Evolutionary conservation across 73 alveolate species (phyloP).

Genomic region (Uronychia setigera): DNA sequence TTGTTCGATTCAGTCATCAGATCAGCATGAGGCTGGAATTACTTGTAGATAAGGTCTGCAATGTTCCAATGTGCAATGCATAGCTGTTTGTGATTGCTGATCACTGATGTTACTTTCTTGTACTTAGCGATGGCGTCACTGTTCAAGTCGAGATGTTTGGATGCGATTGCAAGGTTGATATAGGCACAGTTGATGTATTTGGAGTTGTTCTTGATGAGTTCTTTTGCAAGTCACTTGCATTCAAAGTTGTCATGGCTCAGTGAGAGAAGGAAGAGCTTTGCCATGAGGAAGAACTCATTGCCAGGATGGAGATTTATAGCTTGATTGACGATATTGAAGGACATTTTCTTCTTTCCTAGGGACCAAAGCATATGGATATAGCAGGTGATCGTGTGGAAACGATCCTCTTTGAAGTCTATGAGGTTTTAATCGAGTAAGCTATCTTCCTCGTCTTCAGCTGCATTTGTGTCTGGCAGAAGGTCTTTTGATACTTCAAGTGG

Average conservation of each 20-base stretch:
- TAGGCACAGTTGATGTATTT: neutral
- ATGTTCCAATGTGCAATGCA: neutral
- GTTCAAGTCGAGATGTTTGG: neutral
- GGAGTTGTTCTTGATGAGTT: neutral
- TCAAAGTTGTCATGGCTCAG: neutral
- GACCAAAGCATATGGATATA: slow-evolving; percentile 1
- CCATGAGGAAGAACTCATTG: slow-evolving; percentile 8
- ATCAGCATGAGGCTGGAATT: neutral
- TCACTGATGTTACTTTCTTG: neutral
- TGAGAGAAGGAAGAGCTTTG: neutral
- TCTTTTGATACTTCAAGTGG: neutral
- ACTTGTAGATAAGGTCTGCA: neutral
- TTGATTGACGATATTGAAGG: neutral
- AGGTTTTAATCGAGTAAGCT: neutral
- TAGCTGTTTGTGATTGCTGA: neutral
- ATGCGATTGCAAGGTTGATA: neutral
- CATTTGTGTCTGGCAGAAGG: neutral
- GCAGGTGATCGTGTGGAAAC: slow-evolving; percentile 2
- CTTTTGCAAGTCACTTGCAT: neutral
- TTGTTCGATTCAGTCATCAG: too few species aligned
- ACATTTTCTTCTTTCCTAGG: neutral
- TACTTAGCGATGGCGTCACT: neutral
- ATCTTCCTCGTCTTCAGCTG: neutral
- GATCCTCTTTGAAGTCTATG: neutral
- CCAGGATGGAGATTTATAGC: neutral